phyloP scores from a whole-genome alignment of 2,329 filamentous ascomycete species.

The Microcyclosporella mali region DNA sequence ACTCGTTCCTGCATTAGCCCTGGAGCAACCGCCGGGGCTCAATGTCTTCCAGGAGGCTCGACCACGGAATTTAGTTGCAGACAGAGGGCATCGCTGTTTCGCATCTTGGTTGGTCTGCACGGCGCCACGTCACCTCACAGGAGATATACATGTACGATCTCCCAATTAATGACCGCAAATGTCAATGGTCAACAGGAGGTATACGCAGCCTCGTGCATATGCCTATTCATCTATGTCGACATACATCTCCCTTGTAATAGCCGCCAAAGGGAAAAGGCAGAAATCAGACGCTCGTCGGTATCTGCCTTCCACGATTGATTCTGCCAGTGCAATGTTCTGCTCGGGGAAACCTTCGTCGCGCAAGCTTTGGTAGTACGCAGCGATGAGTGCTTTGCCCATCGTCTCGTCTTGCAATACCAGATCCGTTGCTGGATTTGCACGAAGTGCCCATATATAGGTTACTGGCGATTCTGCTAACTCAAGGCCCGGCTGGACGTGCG shows the following conservation, averaged over 20 bases:
- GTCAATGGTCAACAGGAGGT: no score
- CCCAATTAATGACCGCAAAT: no score
- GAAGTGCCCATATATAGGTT: constrained; percentile 21
- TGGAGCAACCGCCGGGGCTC: no score
- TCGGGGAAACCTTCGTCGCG: constrained; percentile 20
- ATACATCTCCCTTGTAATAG: constrained; percentile 17
- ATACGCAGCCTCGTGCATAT: no score
- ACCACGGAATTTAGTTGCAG: no score
- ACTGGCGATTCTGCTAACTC: constrained; percentile 16
- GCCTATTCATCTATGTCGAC: constrained; percentile 9
- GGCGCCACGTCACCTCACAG: no score
- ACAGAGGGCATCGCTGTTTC: no score
- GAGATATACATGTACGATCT: no score
- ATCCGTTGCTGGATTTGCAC: constrained; percentile 12
- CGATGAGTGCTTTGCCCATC: constrained; percentile 10
- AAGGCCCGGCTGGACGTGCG: constrained; percentile 21
- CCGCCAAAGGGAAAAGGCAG: constrained; percentile 12
- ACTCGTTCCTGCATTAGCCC: no score
- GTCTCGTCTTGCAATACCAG: constrained; percentile 3
- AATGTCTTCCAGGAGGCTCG: no score
- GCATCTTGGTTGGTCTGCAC: no score
- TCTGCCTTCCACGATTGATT: constrained; percentile 14
- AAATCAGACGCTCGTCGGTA: constrained; percentile 9
- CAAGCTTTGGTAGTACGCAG: constrained; percentile 20
- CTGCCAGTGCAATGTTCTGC: constrained; percentile 18